Base-by-base conservation (phyloP, 2,329 filamentous ascomycete species). In the Aciculosporium take region DNA sequence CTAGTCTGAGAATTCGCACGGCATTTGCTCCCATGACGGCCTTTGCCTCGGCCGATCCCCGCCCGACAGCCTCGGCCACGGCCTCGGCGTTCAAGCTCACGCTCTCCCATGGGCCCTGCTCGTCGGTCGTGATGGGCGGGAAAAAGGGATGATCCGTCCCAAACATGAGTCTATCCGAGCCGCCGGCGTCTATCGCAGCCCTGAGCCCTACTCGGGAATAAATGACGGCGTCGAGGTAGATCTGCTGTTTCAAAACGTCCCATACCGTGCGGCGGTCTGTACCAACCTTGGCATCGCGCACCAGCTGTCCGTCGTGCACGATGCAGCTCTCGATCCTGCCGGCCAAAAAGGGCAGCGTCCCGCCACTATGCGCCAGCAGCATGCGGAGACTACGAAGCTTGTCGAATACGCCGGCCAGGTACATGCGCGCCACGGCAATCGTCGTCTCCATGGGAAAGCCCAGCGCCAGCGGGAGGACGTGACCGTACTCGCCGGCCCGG, bases 401-500 rank as follows among this genome's bases (percentile, higher is more conserved):
- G 57, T 94, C 86, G 59, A 91, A 94, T 0, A 93, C 82, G 0
- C 85, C 84, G 0, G 81, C 74, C n/a, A 95, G 66, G 41, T 86
- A 79, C 85, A 95, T 93, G 36, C 88, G 71, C 4, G 84, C 77
- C 2, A 94, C 79, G 0, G 87, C 85, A 51, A 95, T 89, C 1
- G 88, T 94, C 1, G 88, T 95, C 62, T 95, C 88, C 49, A 95
- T 74, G 0, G 88, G 87, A 56, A 94, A 94, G 0, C 88, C 88
- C 3, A 95, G 65, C 0, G 86, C 84, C 0, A 95, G 66, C 0
- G 87, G 84, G 2, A 95, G 68, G 1, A 94, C 86, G 57, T 94
- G 88, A 0, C 88, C 88, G 55, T 93, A 94, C 45, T 81, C 79
- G 18, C 64, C 67, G 0, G 74, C 75, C 7, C 81, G 68, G 0